phyloP scores from a whole-genome alignment of 2,329 filamentous ascomycete genomes.

The Fusarium albidum region DNA sequence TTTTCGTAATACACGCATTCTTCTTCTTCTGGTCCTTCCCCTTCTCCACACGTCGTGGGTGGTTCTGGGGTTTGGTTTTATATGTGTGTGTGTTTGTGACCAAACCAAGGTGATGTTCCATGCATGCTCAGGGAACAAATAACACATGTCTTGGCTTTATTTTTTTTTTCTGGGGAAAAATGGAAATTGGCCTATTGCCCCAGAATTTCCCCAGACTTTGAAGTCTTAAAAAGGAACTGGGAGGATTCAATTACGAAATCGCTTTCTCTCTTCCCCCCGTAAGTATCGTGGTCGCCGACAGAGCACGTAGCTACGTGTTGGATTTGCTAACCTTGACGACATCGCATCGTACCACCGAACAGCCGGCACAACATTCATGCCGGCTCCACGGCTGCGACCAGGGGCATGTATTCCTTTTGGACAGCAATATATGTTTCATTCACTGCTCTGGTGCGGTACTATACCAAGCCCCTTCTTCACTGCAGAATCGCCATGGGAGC shows the following conservation, averaged over 20 bases:
- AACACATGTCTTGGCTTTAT: slow-evolving; percentile 26
- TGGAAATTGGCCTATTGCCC: slow-evolving; percentile 12
- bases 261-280: slow-evolving; percentile 19
- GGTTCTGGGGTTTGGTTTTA: no score
- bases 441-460: neutral
- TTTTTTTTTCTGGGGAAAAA: slow-evolving; percentile 35
- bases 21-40: neutral
- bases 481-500: slow-evolving; percentile 36
- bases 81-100: no score
- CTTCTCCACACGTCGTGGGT: slow-evolving; percentile 9
- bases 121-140: neutral
- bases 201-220: slow-evolving; percentile 28
- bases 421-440: slow-evolving; percentile 8
- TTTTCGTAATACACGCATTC: no score
- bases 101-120: no score
- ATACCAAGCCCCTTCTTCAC: slow-evolving; percentile 6
- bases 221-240: slow-evolving; percentile 23
- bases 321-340: neutral
- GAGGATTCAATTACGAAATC: slow-evolving; percentile 35
- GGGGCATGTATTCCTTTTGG: neutral
- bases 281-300: neutral
- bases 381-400: neutral
- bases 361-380: neutral
- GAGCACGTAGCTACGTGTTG: slow-evolving; percentile 7
- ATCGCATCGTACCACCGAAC: neutral